Conservation (phyloP, 768 basidiomycete species). For the Trametes sanguinea region DNA sequence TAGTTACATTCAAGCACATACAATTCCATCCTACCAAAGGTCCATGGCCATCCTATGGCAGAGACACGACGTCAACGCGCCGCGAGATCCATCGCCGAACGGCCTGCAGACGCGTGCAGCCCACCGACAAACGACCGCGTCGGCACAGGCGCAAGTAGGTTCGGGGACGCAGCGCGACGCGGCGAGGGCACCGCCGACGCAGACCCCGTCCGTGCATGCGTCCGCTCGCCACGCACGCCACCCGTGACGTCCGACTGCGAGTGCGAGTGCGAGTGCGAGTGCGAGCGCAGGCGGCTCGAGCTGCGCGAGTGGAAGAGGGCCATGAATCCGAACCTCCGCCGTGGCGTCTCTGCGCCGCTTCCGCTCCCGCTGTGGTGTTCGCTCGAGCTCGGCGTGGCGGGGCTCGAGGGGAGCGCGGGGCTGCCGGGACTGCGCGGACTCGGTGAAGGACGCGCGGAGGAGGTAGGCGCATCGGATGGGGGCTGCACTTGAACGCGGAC, state of each 20-base stretch:
- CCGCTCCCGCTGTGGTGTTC: background rate
- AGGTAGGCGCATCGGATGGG: background rate
- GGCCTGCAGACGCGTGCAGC: slow-evolving; percentile 14
- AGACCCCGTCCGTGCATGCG: background rate
- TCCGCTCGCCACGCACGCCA: background rate
- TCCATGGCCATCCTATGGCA: no score
- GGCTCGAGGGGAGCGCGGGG: background rate
- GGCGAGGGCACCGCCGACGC: slow-evolving; percentile 3
- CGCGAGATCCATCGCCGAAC: slow-evolving; percentile 12
- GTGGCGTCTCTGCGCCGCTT: slow-evolving; percentile 14
- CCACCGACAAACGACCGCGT: slow-evolving; percentile 9
- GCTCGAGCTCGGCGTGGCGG: background rate
- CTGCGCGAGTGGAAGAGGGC: slow-evolving; percentile 19
- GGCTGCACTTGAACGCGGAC: background rate
- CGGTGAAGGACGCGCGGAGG: background rate
- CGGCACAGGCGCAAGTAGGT: slow-evolving; percentile 1
- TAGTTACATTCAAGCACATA: no score
- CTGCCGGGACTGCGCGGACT: background rate
- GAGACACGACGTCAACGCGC: slow-evolving; percentile 12
- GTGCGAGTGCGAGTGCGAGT: slow-evolving; percentile 3
- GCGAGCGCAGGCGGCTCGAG: slow-evolving; percentile 10
- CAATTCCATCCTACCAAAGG: no score
- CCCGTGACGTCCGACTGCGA: background rate
- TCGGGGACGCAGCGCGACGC: slow-evolving; percentile 7
- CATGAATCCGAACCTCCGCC: slow-evolving; percentile 19